phyloP scores from a whole-genome alignment of 257 asterid species.

The Primulina tabacum region DNA sequence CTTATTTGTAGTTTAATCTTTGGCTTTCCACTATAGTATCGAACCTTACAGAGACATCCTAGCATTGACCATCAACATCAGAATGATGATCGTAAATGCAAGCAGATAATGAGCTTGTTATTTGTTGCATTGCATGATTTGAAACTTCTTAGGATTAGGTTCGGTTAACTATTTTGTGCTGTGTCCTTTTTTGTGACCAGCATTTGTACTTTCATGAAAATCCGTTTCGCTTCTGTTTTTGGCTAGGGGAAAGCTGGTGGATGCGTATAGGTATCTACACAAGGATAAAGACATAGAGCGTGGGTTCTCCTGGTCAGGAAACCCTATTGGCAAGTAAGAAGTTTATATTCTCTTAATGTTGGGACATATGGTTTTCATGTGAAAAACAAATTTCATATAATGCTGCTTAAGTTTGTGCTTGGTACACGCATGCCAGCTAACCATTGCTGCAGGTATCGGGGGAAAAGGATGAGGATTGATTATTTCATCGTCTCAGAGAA shows the following conservation, averaged over 20 bases:
- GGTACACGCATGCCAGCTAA: constrained; percentile 9
- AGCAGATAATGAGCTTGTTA: background rate
- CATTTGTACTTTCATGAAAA: constrained; percentile 9
- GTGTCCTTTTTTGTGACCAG: background rate
- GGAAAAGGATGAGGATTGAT: constrained; percentile 97
- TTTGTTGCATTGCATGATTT: constrained; percentile 2
- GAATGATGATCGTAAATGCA: background rate
- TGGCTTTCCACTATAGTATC: background rate
- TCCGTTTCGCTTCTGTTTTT: constrained; percentile 10
- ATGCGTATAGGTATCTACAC: constrained; percentile 78
- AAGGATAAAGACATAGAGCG: constrained; percentile 71
- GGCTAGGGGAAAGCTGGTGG: constrained; percentile 73
- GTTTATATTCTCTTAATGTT: constrained; percentile 9
- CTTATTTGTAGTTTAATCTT: background rate
- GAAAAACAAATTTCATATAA: background rate
- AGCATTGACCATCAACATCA: background rate
- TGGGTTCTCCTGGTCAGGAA: constrained; percentile 98
- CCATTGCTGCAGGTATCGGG: constrained; percentile 71
- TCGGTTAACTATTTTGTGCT: constrained; percentile 1
- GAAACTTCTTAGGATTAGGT: background rate
- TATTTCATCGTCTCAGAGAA: constrained; percentile 72
- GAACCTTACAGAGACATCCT: background rate
- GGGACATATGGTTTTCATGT: background rate
- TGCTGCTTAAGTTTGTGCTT: constrained; percentile 15
- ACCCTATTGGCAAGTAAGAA: constrained; percentile 88